Evolutionary conservation across 2,329 filamentous ascomycete species (phyloP).

Genomic region (Blastomyces silverae): DNA sequence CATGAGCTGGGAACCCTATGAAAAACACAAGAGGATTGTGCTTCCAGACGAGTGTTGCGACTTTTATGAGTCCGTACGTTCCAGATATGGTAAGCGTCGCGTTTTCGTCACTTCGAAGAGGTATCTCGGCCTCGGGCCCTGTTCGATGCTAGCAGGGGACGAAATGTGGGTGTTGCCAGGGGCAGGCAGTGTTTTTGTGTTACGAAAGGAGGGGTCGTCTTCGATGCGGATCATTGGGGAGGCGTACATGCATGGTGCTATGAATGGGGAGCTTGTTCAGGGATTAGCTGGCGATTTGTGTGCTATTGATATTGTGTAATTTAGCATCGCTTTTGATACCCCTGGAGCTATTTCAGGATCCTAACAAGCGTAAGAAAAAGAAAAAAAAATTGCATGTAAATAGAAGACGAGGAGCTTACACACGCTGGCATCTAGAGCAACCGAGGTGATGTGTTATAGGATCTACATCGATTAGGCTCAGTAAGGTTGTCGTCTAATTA

Average conservation of each 20-base stretch:
- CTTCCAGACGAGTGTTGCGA: slow-evolving; percentile 8
- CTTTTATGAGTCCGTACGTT: slow-evolving; percentile 13
- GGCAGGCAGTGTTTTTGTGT: slow-evolving; percentile 17
- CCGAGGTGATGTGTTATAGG: background rate
- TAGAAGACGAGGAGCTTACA: background rate
- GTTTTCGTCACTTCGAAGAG: slow-evolving; percentile 18
- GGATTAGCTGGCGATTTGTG: slow-evolving; percentile 9
- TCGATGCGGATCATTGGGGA: slow-evolving; percentile 18
- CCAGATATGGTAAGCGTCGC: slow-evolving; percentile 15
- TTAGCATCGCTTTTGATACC: no score
- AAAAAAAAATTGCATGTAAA: background rate
- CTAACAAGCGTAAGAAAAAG: no score
- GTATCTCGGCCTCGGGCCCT: slow-evolving; percentile 18
- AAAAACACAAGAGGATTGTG: background rate
- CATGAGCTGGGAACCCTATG: slow-evolving; percentile 8
- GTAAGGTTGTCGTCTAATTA: slow-evolving; percentile 9
- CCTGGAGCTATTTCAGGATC: background rate
- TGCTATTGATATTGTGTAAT: slow-evolving; percentile 11
- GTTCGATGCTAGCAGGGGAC: slow-evolving; percentile 15
- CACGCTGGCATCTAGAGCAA: no score
- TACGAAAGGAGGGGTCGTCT: slow-evolving; percentile 13
- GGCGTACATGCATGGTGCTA: slow-evolving; percentile 20
- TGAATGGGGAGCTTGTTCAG: slow-evolving; percentile 19
- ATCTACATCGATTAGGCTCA: background rate
- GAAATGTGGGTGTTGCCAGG: slow-evolving; percentile 20